Evolutionary conservation across 2,329 filamentous ascomycete genomes (phyloP), one percentile per base, ranked within the genome.

Genomic region (Thielaviopsis musarum): DNA sequence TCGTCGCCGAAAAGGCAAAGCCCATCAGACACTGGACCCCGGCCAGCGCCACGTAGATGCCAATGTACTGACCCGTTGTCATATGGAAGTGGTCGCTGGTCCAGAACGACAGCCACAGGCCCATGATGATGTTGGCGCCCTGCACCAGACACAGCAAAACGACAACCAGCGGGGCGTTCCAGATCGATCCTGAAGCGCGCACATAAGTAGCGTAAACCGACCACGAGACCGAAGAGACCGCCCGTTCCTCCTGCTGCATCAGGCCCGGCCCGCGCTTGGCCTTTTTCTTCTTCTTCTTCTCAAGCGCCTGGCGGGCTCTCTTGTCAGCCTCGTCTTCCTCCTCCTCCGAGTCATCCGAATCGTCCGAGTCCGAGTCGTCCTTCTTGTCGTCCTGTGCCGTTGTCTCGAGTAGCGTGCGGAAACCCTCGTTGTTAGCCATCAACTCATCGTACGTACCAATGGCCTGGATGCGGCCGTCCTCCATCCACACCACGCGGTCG

Each of bases 61-160:
- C 83, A 65, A 89, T 88, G 67, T 95, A 95, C 28, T 77, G 72
- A 1, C 84, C 88, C 13, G 75, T 80, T 0, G 78, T 75, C 61
- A 85, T 80, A 7, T 77, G 74, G 64, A 85, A 95, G 67, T 86
- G 84, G 69, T 89, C 72, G 0, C 87, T 88, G 0, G 88, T 94
- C 91, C 91, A 97, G 73, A 84, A 97, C 0, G 90, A 93, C 1
- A 97, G 79, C 91, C 91, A 97, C 59, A 97, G 72, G 66, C 86
- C 91, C 13, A 90, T 95, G 64, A 82, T 78, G 64, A 97, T 91
- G 67, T 95, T 96, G 62, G 87, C 80, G 9, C 84, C 88, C 67
- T 95, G 90, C 0, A 87, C 83, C 12, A 90, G 67, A 5, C 88
- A 69, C 12, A 95, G 76, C 2, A 89, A 70, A 24, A 82, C 61